Conservation (phyloP, 768 basidiomycete genomes). For the Tulasnella sp. region DNA sequence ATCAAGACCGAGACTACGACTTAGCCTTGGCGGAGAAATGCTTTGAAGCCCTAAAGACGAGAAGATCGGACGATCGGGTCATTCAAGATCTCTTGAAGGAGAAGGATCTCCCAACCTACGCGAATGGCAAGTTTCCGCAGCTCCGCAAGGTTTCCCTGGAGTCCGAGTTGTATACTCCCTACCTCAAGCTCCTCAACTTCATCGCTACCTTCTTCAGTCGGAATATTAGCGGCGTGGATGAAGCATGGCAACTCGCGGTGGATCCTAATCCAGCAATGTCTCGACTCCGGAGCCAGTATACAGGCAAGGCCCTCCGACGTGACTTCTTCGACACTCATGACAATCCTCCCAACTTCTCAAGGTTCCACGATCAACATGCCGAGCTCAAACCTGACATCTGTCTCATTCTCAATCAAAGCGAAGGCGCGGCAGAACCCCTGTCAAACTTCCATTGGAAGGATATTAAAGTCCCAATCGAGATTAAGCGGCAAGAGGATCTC, state of each 20-base stretch:
- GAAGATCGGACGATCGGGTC: neutral
- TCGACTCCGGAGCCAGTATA: no score
- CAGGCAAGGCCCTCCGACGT: neutral
- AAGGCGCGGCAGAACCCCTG: neutral
- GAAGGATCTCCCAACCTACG: neutral
- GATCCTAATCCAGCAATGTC: neutral
- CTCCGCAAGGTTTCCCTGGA: neutral
- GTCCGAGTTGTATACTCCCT: neutral
- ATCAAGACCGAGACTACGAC: neutral
- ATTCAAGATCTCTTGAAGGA: neutral
- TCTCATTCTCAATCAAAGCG: neutral
- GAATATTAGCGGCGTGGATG: neutral
- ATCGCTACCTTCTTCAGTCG: neutral
- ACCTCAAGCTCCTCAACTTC: neutral
- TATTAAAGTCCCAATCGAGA: neutral
- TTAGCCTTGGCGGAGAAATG: neutral
- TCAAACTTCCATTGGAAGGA: neutral
- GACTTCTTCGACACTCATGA: neutral
- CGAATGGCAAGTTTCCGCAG: neutral
- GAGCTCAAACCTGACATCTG: neutral
- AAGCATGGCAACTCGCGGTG: neutral
- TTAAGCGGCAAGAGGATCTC: neutral
- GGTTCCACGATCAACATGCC: neutral
- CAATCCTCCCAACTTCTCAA: neutral
- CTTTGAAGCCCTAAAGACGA: neutral